Percentiles rank a stretch among this genome's conserved stretches.
phyloP scores from a whole-genome alignment of 1,139 yeast genomes.

The Pichia sp. region DNA sequence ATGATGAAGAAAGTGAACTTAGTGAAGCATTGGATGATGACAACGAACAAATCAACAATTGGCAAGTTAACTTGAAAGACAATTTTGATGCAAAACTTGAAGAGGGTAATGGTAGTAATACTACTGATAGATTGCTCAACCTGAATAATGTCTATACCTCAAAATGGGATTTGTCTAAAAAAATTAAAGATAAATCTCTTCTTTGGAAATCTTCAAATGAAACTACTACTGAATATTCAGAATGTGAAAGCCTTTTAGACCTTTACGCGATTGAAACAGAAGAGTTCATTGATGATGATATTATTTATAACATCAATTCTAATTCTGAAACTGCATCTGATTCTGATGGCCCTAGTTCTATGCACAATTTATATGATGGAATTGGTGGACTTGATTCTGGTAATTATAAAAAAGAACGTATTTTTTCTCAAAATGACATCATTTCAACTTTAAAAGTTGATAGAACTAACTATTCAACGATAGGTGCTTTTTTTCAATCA shows the following conservation, averaged over 20 bases:
- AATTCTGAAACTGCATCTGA: background rate
- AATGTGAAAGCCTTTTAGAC: slow-evolving; percentile 4
- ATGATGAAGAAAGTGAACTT: background rate
- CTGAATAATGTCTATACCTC: background rate
- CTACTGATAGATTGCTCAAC: no score
- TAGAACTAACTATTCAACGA: background rate
- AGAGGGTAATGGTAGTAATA: background rate
- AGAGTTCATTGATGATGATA: background rate
- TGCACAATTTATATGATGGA: background rate
- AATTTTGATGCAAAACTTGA: no score
- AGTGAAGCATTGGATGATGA: background rate
- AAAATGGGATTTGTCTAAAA: slow-evolving; percentile 6
- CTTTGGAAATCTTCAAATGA: slow-evolving; percentile 3
- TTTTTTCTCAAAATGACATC: background rate
- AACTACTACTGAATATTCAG: background rate
- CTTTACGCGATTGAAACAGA: background rate
- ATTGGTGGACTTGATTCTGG: background rate
- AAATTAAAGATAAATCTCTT: slow-evolving; percentile 6
- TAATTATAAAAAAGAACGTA: background rate
- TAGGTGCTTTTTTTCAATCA: background rate
- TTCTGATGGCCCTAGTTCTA: no score
- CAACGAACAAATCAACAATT: background rate
- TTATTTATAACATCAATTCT: background rate
- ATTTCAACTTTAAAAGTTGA: background rate
- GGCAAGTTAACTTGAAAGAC: background rate